Base-by-base conservation (phyloP, 2,329 filamentous ascomycete species). In the Diaporthe sp. region DNA sequence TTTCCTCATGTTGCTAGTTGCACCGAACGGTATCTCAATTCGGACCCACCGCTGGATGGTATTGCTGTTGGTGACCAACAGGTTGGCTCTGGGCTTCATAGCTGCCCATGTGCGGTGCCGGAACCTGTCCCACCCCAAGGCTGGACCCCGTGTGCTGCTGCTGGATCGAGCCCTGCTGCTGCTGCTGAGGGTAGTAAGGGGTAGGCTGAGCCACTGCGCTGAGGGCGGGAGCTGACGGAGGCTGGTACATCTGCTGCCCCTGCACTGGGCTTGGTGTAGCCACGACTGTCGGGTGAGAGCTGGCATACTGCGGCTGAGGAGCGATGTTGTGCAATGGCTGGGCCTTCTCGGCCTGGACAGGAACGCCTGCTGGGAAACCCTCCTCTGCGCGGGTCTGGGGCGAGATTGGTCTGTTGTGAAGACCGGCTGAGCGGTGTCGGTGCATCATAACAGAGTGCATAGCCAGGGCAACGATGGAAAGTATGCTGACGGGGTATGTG, bases 361-460 rank as follows among this genome's bases (percentile, higher is more conserved):
- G 79, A 25, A 55, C 72, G 37, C 77, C 74, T 17, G 78, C 58
- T 19, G 76, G 76, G 73, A 77, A 75, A 8, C 74, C 71, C 8
- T 51, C 42, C 9, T 77, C 69, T n/a, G 44, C 49, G 25, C 55
- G 67, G 9, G 73, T 31, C 42, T 65, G 57, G 42, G 28, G 57
- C 15, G 67, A 49, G 34, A 79, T 67, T 10, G 85, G 84, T 76
- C 78, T 82, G 78, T 80, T 82, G 78, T 85, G 86, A 8, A 87
- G 82, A 25, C 87, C 86, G 13, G 82, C 83, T 57, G 81, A 81
- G 74, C 87, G 86, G 77, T 89, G 87, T 19, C 85, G 83, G 78
- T 85, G 82, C 17, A 88, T 81, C 74, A 83, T 82, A 10, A 88
- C 79, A 75, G 83, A 79, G 79, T 87, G 83, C 7, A 88, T 82